Conservation (phyloP, 108 stramenopile genomes). For the Nitzschia sp. region DNA sequence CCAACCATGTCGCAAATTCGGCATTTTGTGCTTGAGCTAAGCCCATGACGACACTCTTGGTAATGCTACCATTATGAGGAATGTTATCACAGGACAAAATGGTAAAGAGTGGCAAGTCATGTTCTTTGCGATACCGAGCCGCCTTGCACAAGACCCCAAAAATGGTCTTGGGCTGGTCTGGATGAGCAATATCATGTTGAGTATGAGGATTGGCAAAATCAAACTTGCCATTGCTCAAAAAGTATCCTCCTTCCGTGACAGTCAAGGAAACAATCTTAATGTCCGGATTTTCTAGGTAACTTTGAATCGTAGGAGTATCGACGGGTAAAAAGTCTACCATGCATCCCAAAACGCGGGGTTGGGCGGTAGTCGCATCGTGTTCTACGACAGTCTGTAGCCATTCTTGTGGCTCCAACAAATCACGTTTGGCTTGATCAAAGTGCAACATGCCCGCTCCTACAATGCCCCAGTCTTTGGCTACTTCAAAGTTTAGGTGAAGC, state of each 20-base stretch:
- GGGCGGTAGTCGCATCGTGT: background rate
- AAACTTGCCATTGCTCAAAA: slow-evolving; percentile 40
- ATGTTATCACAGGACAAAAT: slow-evolving; percentile 66
- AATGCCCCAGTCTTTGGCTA: slow-evolving; percentile 49
- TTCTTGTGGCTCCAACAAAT: slow-evolving; percentile 45
- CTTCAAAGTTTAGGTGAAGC: slow-evolving; percentile 3
- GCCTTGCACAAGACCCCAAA: slow-evolving; percentile 26
- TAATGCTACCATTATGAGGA: slow-evolving; percentile 51
- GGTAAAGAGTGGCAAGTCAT: slow-evolving; percentile 28
- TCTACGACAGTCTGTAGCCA: slow-evolving; percentile 46
- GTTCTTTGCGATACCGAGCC: slow-evolving; percentile 1
- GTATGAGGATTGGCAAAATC: slow-evolving; percentile 32
- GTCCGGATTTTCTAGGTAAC: slow-evolving; percentile 2
- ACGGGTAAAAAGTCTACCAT: slow-evolving; percentile 4
- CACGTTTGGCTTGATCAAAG: slow-evolving; percentile 50
- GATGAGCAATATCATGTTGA: slow-evolving; percentile 3
- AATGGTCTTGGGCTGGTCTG: slow-evolving; percentile 20
- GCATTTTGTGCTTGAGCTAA: slow-evolving; percentile 11
- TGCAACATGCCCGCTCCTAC: slow-evolving; percentile 45
- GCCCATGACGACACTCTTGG: background rate
- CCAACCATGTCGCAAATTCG: slow-evolving; percentile 47
- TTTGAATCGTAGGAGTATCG: background rate
- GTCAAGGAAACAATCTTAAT: slow-evolving; percentile 52
- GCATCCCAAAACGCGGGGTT: slow-evolving; percentile 22
- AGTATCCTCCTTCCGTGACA: slow-evolving; percentile 68